Base-by-base conservation (phyloP, 2,329 filamentous ascomycete genomes). In the Helminthosporium solani region DNA sequence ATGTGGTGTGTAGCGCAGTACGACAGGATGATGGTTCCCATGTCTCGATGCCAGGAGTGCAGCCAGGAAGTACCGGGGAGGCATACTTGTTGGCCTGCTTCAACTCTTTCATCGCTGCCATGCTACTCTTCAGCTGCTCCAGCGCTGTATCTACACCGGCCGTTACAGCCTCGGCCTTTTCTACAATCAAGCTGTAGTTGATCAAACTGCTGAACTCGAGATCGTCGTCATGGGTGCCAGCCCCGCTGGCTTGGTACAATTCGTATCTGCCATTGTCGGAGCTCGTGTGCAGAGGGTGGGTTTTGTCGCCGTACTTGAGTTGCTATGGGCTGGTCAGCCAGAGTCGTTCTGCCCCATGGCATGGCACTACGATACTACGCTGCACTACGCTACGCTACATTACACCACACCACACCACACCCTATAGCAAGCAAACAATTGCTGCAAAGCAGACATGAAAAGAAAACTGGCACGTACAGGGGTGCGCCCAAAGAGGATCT, bases 111-210 rank as follows among this genome's bases (percentile, higher is more conserved):
- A 81, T 76, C 18, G 79, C 77, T 49, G 77, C 82, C 63, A 85
- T 73, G 58, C 75, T 83, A 62, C 75, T 80, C 65, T 83, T 77
- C 43, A 85, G 72, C 31, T 75, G 76, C 42, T 79, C 79, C 64
- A 85, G 66, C 21, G 82, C 82, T 49, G 78, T 76, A 63, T 85
- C 82, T 31, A 77, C 77, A 50, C 77, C 78, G 21, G 78, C 77
- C 34, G 76, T 79, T 28, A 73, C 77, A 61, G 78, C 72, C 62
- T 78, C 73, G 31, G 76, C 77, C 66, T 78, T 78, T 58, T 78
- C 74, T 28, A 82, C 75, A 5, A 65, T 74, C 28, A 83, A 73
- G 50, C 71, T 78, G 61, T 85, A 80, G 63, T 77, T 81, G 55
- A 84, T 70, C 19, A 80, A 63, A 34, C 80, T 80, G 20, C 76